phyloP scores from a whole-genome alignment of 352 stramenopile genomes.

The Pythium oligandrum region DNA sequence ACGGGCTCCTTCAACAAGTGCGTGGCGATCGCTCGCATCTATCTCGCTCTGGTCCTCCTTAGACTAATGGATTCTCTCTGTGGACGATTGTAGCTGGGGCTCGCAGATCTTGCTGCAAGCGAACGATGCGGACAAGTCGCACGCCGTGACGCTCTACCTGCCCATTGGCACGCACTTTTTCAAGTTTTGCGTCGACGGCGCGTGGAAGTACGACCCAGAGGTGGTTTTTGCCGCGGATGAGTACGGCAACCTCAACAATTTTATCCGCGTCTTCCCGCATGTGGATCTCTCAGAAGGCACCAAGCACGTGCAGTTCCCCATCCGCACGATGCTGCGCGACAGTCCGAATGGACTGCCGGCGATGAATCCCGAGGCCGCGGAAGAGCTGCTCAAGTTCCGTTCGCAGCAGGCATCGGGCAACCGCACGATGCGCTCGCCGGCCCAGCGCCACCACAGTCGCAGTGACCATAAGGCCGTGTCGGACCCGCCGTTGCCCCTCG shows the following conservation, averaged over 20 bases:
- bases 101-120: constrained; percentile 64
- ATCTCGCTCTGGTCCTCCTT: background rate
- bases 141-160: constrained; percentile 50
- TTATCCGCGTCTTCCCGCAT: constrained; percentile 52
- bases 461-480: constrained; percentile 17
- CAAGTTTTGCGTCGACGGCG: constrained; percentile 74
- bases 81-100: constrained; percentile 43
- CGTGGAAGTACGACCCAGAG: constrained; percentile 83
- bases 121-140: constrained; percentile 15
- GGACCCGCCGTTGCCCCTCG: constrained; percentile 21
- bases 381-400: constrained; percentile 61
- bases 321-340: constrained; percentile 71
- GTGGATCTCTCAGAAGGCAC: constrained; percentile 17
- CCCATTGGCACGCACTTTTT: constrained; percentile 68
- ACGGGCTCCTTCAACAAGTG: constrained; percentile 84
- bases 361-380: constrained; percentile 67
- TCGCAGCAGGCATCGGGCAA: constrained; percentile 22
- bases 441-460: constrained; percentile 3
- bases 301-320: constrained; percentile 49
- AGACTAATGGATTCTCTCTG: background rate
- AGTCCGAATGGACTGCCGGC: constrained; percentile 37
- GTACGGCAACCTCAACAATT: constrained; percentile 88
- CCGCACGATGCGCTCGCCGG: constrained; percentile 8
- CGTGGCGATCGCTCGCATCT: background rate
- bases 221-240: constrained; percentile 75